Evolutionary conservation across 192 early-diverging fungal genomes (phyloP).

Genomic region (Entrophospora sp.): DNA sequence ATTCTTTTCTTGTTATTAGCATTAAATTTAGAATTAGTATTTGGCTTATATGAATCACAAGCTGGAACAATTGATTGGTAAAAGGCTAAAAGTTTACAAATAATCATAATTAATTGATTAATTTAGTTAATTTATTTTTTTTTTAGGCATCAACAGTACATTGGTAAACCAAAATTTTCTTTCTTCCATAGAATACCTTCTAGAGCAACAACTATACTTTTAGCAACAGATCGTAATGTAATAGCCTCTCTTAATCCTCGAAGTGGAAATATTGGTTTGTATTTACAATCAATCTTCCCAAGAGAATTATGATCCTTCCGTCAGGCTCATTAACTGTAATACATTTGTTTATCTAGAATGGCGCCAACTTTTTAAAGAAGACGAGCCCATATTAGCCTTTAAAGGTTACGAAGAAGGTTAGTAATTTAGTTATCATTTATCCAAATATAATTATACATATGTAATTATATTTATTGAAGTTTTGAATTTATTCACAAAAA

Average conservation of each 20-base stretch:
- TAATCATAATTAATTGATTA: neutral
- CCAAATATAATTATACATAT: conserved; percentile 21
- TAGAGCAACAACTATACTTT: conserved; percentile 34
- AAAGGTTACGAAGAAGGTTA: conserved; percentile 43
- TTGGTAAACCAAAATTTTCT: conserved; percentile 36
- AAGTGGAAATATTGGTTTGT: conserved; percentile 58
- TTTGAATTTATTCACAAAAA: neutral
- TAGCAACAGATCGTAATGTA: conserved; percentile 67
- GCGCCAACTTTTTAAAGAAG: conserved; percentile 60
- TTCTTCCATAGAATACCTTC: conserved; percentile 24
- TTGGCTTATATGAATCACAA: conserved; percentile 30
- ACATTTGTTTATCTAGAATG: conserved; percentile 41
- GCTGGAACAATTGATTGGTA: conserved; percentile 48
- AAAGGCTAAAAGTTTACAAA: neutral
- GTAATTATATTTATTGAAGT: neutral
- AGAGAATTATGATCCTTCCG: too few relatives aligned
- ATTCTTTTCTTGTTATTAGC: neutral
- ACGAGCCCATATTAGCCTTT: conserved; percentile 48
- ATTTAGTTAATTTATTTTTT: neutral
- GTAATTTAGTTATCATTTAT: conserved; percentile 35
- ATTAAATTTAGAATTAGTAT: neutral
- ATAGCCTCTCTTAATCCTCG: conserved; percentile 58
- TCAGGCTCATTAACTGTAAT: too few relatives aligned
- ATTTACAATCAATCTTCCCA: too few relatives aligned
- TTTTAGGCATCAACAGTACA: conserved; percentile 45